phyloP scores from a whole-genome alignment of 345 rosid species.

The Geranium brycei region DNA sequence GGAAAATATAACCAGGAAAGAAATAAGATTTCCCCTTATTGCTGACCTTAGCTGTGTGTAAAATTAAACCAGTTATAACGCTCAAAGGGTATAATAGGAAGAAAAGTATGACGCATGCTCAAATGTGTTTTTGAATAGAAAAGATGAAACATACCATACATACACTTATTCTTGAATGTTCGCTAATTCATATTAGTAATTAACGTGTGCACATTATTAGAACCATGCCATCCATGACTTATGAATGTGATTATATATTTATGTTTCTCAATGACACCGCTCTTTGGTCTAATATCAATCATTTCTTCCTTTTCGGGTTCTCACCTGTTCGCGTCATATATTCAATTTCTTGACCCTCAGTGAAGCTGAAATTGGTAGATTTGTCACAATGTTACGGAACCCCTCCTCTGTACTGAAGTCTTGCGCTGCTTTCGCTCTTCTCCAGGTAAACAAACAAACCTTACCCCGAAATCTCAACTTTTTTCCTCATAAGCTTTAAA shows the following conservation, averaged over 20 bases:
- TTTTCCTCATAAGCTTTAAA: neutral
- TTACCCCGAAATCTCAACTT: neutral
- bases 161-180: too few relatives aligned
- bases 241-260: too few relatives aligned
- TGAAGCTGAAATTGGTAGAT: slow-evolving; percentile 28
- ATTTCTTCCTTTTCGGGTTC: neutral
- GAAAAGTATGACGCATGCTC: neutral
- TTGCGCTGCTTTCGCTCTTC: slow-evolving; percentile 32
- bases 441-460: slow-evolving; percentile 17
- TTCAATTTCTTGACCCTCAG: slow-evolving; percentile 5
- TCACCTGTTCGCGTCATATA: neutral
- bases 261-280: too few relatives aligned
- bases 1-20: too few relatives aligned
- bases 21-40: too few relatives aligned
- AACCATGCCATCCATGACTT: too few relatives aligned
- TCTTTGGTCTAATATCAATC: neutral
- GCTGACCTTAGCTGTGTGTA: too few relatives aligned
- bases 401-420: slow-evolving; percentile 19
- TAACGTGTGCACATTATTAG: too few relatives aligned
- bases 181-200: too few relatives aligned
- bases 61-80: too few relatives aligned
- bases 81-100: too few relatives aligned
- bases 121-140: neutral
- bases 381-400: slow-evolving; percentile 31
- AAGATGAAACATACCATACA: too few relatives aligned